Percentiles rank a stretch among this genome's conserved stretches.
These are phyloP conservation scores for Raffaelea deltoideospora DNA, from an alignment of 2,329 filamentous ascomycete genomes.

Conservation along the genomic window DNA sequence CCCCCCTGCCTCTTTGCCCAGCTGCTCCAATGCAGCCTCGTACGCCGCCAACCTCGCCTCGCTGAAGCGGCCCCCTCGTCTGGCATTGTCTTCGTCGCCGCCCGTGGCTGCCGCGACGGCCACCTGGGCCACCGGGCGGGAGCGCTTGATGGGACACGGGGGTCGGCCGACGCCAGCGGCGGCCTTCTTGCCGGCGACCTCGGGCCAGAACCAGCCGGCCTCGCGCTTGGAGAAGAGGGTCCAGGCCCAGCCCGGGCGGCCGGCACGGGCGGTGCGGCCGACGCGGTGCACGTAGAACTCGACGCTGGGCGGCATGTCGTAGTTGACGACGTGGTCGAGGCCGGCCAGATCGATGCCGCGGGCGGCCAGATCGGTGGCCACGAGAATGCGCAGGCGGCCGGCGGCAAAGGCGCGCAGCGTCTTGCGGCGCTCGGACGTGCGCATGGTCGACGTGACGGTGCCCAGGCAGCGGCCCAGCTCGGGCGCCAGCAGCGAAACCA, in stretches of 20 bases:
- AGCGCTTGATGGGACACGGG: slow-evolving; percentile 20
- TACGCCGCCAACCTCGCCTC: slow-evolving; percentile 32
- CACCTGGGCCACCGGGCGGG: slow-evolving; percentile 30
- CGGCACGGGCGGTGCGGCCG: slow-evolving; percentile 76
- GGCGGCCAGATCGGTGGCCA: slow-evolving; percentile 86
- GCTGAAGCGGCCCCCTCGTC: slow-evolving; percentile 23
- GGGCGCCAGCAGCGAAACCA: slow-evolving; percentile 54
- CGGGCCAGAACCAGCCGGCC: slow-evolving; percentile 83
- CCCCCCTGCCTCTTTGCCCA: slow-evolving; percentile 47
- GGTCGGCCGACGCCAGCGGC: slow-evolving; percentile 27
- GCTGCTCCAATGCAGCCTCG: slow-evolving; percentile 41
- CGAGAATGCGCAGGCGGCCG: slow-evolving; percentile 52
- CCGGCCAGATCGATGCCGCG: slow-evolving; percentile 73
- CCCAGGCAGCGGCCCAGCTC: slow-evolving; percentile 40
- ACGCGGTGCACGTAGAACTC: slow-evolving; percentile 84
- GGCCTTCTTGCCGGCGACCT: slow-evolving; percentile 47
- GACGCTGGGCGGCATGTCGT: slow-evolving; percentile 71
- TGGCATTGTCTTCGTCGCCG: not conserved
- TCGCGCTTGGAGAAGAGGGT: slow-evolving; percentile 72
- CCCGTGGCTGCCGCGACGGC: slow-evolving; percentile 16
- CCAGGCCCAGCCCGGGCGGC: slow-evolving; percentile 63
- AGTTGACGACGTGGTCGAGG: slow-evolving; percentile 80
- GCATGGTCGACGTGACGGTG: slow-evolving; percentile 63
- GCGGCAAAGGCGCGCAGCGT: slow-evolving; percentile 51
- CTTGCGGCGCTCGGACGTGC: slow-evolving; percentile 54